These are phyloP conservation scores for Tuber umbilicatum DNA, from an alignment of 495 filamentous ascomycete genomes.

Conservation along the genomic window DNA sequence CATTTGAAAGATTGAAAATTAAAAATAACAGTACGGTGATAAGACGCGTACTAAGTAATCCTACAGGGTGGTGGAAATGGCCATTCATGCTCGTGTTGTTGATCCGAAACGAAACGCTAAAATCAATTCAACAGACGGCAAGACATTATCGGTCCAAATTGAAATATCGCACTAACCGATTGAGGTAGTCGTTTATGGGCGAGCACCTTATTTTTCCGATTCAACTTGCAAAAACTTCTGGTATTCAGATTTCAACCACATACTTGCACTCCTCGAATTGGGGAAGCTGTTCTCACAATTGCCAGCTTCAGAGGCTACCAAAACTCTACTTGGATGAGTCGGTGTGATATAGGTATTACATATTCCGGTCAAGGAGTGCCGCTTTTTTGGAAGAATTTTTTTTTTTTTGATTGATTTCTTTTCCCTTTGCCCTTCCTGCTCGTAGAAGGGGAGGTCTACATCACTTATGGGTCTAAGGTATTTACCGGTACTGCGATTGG, in stretches of 20 bases:
- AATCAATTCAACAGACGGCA: constrained; percentile 19
- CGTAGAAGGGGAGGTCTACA: background rate
- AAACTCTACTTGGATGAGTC: background rate
- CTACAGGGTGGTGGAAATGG: constrained; percentile 1
- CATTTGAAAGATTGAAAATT: constrained; percentile 6
- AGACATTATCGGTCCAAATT: constrained; percentile 29
- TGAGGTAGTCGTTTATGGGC: constrained; percentile 5
- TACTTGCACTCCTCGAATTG: background rate
- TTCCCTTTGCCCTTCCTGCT: background rate
- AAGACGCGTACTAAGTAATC: background rate
- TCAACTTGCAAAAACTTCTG: background rate
- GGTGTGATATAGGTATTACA: background rate
- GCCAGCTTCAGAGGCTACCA: background rate
- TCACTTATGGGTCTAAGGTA: background rate
- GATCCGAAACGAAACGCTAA: constrained; percentile 34
- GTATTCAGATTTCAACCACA: background rate
- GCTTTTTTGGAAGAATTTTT: background rate
- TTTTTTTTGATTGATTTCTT: background rate
- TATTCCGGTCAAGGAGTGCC: background rate
- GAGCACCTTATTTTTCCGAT: constrained; percentile 17
- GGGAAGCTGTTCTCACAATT: background rate
- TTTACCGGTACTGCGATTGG: background rate
- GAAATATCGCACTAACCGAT: constrained; percentile 25
- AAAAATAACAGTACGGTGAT: background rate
- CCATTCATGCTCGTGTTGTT: constrained; percentile 24